Evolutionary conservation across 176 grass and related monocot genomes (phyloP).

Genomic region (Urochloa ruziziensis): DNA sequence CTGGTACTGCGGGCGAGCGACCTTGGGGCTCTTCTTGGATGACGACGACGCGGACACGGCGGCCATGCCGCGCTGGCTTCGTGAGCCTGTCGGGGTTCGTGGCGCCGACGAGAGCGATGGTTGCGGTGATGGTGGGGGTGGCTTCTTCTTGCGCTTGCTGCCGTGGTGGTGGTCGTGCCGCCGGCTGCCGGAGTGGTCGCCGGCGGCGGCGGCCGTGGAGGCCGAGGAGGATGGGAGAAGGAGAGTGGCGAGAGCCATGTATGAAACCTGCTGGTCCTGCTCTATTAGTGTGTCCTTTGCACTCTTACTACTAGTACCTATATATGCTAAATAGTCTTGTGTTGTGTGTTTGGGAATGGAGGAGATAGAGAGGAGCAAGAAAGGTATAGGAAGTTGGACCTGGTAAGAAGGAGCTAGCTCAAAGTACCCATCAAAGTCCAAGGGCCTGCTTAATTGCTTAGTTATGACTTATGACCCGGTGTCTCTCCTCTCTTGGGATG

Average conservation of each 20-base stretch:
- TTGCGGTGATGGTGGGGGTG: neutral
- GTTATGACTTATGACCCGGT: neutral
- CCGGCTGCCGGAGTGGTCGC: constrained; percentile 20
- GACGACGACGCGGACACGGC: neutral
- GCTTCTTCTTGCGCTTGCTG: constrained; percentile 67
- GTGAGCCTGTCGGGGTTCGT: neutral
- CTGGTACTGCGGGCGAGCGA: neutral
- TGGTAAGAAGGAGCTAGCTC: neutral
- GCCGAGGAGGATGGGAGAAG: constrained; percentile 43
- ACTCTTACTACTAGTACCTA: neutral
- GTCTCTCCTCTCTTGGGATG: neutral
- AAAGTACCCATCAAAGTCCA: constrained; percentile 4
- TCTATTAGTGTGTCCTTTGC: neutral
- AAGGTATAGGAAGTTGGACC: constrained; percentile 3
- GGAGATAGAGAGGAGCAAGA: neutral
- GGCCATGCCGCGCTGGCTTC: constrained; percentile 9
- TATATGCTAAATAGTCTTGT: neutral
- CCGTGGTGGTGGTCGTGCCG: constrained; percentile 30
- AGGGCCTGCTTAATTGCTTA: neutral
- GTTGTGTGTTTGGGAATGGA: neutral
- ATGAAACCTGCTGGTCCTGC: neutral
- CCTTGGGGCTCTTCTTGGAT: constrained; percentile 22
- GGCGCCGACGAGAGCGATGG: neutral
- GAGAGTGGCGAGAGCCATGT: constrained; percentile 53
- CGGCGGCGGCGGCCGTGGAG: neutral